Percentiles rank a stretch among this genome's conserved stretches.
Conservation (phyloP, 305 asterid genomes). For the Fraxinus platypoda region DNA sequence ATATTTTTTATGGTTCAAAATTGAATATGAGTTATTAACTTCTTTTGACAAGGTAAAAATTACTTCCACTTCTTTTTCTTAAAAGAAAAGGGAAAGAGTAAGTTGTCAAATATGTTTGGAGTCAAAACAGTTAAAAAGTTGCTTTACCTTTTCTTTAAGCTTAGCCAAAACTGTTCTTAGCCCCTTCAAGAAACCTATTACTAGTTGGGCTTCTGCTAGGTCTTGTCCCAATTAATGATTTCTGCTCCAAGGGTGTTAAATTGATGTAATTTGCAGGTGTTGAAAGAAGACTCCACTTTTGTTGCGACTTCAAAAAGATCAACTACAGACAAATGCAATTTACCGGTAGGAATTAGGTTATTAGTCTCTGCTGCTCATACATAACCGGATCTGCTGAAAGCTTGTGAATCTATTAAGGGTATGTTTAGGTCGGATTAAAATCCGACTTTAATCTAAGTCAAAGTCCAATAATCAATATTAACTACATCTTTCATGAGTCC, state of each 20-base stretch:
- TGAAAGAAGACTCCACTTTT: conserved; percentile 57
- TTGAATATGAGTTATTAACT: not conserved
- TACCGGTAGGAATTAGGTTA: conserved; percentile 65
- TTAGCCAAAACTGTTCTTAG: too few relatives aligned
- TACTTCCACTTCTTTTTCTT: too few relatives aligned
- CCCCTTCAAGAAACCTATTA: not conserved
- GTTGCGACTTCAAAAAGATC: conserved; percentile 70
- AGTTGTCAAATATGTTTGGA: too few relatives aligned
- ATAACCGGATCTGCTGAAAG: conserved; percentile 56
- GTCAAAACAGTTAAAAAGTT: too few relatives aligned
- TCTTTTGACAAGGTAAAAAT: too few relatives aligned
- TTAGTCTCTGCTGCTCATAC: conserved; percentile 69
- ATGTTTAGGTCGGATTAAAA: too few relatives aligned
- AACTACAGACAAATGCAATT: conserved; percentile 66
- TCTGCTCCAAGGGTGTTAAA: not conserved
- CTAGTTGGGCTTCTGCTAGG: not conserved
- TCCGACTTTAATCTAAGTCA: too few relatives aligned
- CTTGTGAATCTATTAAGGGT: conserved; percentile 60
- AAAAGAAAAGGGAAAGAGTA: too few relatives aligned
- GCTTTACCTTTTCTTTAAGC: too few relatives aligned
- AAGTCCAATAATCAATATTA: too few relatives aligned
- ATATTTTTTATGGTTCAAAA: not conserved
- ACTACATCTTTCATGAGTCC: too few relatives aligned
- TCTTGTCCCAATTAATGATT: not conserved
- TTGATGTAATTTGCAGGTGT: conserved; percentile 45